Evolutionary conservation across 2,329 filamentous ascomycete species (phyloP), one percentile per base, ranked within the genome.

Genomic region (Sporothrix humicola): DNA sequence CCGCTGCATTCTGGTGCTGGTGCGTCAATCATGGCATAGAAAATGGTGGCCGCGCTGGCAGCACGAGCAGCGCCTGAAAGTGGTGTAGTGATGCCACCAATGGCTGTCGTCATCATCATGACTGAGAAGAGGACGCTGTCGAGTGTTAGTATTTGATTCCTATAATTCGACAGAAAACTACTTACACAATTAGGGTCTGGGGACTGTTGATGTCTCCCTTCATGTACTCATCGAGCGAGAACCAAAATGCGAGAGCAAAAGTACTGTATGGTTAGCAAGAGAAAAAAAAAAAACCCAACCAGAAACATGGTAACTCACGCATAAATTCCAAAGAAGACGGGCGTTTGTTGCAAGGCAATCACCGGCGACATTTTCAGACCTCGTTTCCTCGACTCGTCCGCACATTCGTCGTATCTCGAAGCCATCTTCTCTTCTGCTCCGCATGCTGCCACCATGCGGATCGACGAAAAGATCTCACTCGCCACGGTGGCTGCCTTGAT

Each of bases 181-280:
- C 59, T 44, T 20, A 63, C 59, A 63, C 59, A 44, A 89, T 83
- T 58, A 91, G 84, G 1, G 85, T 86, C 58, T 88, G 86, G 2
- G 89, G 82, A 69, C 83, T 84, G 20, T 82, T 77, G 48, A 90
- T 80, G 12, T 82, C 80, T 0, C 83, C 83, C 13, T 86, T 83
- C 9, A 84, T 77, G 74, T 82, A 87, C 17, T 86, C 84, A 77
- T 85, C 87, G 23, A 86, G 84, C 0, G 89, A 88, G 76, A 87
- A 90, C 88, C 88, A 91, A 76, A 91, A 91, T 3, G 86, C 83
- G 9, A 91, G 82, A 1, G 84, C 87, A 76, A 90, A 90, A 0
- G 79, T 80, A 12, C 59, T 63, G 31, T 42, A 10, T 15, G 17
- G 59, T 63, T 10, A 61, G 58, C 58, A n/a, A n/a, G 42, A 10